Evolutionary conservation across 2,329 filamentous ascomycete species (phyloP), one percentile per base, ranked within the genome.

Genomic region (Aureobasidium sp.): DNA sequence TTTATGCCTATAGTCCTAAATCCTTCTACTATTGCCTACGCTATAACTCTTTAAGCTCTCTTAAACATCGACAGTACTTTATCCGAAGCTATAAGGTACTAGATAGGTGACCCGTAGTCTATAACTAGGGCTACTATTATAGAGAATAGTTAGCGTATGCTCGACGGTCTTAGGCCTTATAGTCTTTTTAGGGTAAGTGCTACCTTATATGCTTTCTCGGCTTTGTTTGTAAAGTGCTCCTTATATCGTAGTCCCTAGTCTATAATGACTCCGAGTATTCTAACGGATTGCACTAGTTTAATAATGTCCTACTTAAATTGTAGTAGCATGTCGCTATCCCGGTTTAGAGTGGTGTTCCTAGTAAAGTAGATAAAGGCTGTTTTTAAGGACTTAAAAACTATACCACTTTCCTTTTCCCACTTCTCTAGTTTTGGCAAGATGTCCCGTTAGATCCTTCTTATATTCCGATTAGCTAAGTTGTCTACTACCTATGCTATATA

Each of bases 301-400:
- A 53, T 53, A 7, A 10, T 19, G n/a, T 37, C 29, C 19, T 19
- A 10, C n/a, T 53, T 37, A n/a, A 37, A 51, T 10, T n/a, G 19
- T 53, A 53, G 31, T 15, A 29, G 29, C 29, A 33, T 38, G 27
- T 33, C 27, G 49, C 21, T 38, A n/a, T 53, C 49, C 25, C 49
- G 37, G 15, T 19, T 15, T n/a, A 35, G 17, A 11, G 8, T n/a
- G 13, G 8, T 42, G n/a, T 42, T n/a, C 27, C 67, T 45, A 4
- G 69, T 69, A 60, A 74, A 71, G 64, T 73, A 65, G 65, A 73
- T 71, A 37, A 71, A 68, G 11, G 65, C 64, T 53, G 67, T 74
- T 66, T 74, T 73, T n/a, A 68, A 66, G n/a, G 65, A 67, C 61
- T 72, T 64, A 63, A 73, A 74, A 9, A 62, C 66, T 27, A 68